Evolutionary conservation across 75 land plant species (phyloP), one percentile per base, ranked within the genome.

Genomic region (Pinus taeda): DNA sequence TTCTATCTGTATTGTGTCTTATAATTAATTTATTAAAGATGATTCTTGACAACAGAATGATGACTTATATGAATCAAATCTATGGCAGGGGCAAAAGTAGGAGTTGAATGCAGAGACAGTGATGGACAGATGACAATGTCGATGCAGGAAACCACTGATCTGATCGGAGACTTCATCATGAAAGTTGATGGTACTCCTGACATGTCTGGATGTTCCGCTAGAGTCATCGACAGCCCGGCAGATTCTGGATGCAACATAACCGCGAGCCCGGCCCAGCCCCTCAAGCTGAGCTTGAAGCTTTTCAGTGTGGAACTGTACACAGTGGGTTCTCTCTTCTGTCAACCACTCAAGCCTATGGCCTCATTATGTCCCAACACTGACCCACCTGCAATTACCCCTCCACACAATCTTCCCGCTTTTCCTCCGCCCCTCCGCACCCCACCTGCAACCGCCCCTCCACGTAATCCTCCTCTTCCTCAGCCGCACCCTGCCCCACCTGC

Each of bases 11-110:
- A 2, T 1, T 33, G 33, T 1, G 1, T 33, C 1, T 33, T 1
- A 1, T 2, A 33, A 33, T 33, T 33, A 1, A 33, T 33, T 33
- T 33, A 33, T 33, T 2, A 33, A 33, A 33, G 33, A 33, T 33
- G 33, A 33, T 33, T 33, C 33, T 33, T 2, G 1, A 33, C 2
- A 33, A 33, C 33, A 33, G 33, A 33, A 33, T 33, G 33, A 33
- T 33, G 33, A 33, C 1, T 33, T 33, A 33, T 0, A 33, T 33
- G 33, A 33, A 33, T 33, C 33, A 33, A 33, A 33, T 33, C 33
- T 33, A 33, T 33, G 64, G 73, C 74, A 91, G 93, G 93, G 24
- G 77, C 82, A 21, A 86, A 83, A 59, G 91, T 91, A 17, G 78
- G 13, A 21, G 53, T 91, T 57, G 62, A 70, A 15, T 91, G 91